Percentiles rank a stretch among this genome's conserved stretches.
These are phyloP conservation scores for Kazachstania viticola DNA, from an alignment of 805 yeast genomes.

Conservation along the genomic window DNA sequence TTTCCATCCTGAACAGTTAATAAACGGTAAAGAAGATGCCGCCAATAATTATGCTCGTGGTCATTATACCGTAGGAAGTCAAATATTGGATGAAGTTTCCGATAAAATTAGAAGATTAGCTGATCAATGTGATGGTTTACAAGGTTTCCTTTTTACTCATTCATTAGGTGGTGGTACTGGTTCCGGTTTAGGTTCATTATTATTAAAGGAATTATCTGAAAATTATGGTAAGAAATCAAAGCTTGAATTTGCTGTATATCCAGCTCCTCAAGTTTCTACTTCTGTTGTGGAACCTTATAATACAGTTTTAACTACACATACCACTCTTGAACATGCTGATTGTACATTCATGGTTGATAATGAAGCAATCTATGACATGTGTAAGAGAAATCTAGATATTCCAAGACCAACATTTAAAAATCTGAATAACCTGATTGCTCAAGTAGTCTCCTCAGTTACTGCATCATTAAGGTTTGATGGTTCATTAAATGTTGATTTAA, in stretches of 20 bases:
- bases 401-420: slow-evolving; percentile 82
- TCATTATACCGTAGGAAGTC: slow-evolving; percentile 96
- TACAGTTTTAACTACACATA: slow-evolving; percentile 93
- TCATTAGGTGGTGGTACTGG: slow-evolving; percentile 99
- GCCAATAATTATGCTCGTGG: slow-evolving; percentile 99
- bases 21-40: slow-evolving; percentile 96
- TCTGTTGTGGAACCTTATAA: slow-evolving; percentile 98
- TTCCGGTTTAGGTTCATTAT: slow-evolving; percentile 90
- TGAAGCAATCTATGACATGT: slow-evolving; percentile 97
- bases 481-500: slow-evolving; percentile 91
- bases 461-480: slow-evolving; percentile 97
- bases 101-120: slow-evolving; percentile 94
- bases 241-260: slow-evolving; percentile 95
- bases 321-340: slow-evolving; percentile 96
- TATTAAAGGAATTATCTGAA: slow-evolving; percentile 81
- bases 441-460: slow-evolving; percentile 95
- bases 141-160: slow-evolving; percentile 94
- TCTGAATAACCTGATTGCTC: slow-evolving; percentile 89
- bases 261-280: slow-evolving; percentile 95
- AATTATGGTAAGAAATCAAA: slow-evolving; percentile 96
- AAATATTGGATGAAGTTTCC: slow-evolving; percentile 82
- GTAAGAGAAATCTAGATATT: slow-evolving; percentile 89
- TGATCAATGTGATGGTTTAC: slow-evolving; percentile 95
- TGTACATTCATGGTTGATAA: slow-evolving; percentile 99
- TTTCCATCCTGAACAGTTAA: slow-evolving; percentile 96